These are phyloP conservation scores for Clonostachys rosea DNA, from an alignment of 2,329 filamentous ascomycete species.

Conservation along the genomic window DNA sequence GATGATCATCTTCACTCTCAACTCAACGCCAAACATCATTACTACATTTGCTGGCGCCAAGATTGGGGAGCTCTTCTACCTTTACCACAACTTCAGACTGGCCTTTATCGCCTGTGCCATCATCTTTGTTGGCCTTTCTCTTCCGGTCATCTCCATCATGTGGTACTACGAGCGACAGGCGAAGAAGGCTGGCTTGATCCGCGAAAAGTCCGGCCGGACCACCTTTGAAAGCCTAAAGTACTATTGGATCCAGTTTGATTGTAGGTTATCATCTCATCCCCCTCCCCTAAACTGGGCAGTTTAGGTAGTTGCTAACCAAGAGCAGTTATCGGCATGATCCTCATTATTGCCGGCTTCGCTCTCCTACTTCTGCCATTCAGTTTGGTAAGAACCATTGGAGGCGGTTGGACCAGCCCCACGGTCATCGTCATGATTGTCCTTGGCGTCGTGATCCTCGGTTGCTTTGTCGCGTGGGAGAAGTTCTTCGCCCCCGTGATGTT, in stretches of 20 bases:
- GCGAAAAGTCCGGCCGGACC: slow-evolving; percentile 10
- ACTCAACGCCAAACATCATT: slow-evolving; percentile 34
- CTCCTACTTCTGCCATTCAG: slow-evolving; percentile 63
- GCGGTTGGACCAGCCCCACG: slow-evolving; percentile 44
- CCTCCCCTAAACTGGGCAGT: no score
- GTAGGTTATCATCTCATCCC: no score
- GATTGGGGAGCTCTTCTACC: slow-evolving; percentile 30
- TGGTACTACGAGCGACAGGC: slow-evolving; percentile 56
- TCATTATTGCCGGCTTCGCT: slow-evolving; percentile 52
- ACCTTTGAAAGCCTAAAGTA: slow-evolving; percentile 37
- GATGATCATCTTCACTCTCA: slow-evolving; percentile 33
- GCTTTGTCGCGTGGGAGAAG: slow-evolving; percentile 52
- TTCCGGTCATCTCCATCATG: slow-evolving; percentile 51
- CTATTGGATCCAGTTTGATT: slow-evolving; percentile 53
- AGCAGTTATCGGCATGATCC: slow-evolving; percentile 43
- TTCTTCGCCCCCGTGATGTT: slow-evolving; percentile 53
- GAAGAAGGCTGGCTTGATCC: slow-evolving; percentile 40
- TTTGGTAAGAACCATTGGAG: slow-evolving; percentile 37
- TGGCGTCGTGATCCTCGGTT: slow-evolving; percentile 50
- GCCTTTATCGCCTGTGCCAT: slow-evolving; percentile 42
- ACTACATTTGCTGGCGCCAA: slow-evolving; percentile 36
- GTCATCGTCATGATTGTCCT: slow-evolving; percentile 59
- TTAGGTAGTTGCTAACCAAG: no score
- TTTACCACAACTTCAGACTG: neutral
- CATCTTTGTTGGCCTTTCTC: slow-evolving; percentile 50